Conservation (phyloP, 768 basidiomycete species). For the Phanerochaete carnosa region DNA sequence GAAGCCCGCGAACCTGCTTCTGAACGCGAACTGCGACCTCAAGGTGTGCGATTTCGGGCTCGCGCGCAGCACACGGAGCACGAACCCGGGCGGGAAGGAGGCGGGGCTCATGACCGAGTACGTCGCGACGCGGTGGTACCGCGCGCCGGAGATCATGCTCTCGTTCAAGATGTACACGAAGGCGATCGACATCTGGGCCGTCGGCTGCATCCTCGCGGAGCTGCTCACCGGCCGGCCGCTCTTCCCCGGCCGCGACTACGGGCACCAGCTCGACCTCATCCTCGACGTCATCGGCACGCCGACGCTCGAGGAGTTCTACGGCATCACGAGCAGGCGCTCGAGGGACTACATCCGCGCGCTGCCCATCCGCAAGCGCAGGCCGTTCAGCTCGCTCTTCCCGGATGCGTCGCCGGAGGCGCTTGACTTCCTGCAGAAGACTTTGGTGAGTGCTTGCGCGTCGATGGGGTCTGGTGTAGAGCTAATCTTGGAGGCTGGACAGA, state of each 20-base stretch:
- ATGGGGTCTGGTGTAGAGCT: background rate
- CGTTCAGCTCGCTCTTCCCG: conserved; percentile 74
- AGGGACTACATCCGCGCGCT: conserved; percentile 86
- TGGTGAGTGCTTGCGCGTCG: conserved; percentile 38
- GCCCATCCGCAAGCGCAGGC: conserved; percentile 73
- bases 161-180: conserved; percentile 89
- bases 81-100: conserved; percentile 54
- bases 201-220: conserved; percentile 77
- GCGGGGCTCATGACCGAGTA: conserved; percentile 76
- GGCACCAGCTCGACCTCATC: conserved; percentile 85
- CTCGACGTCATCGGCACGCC: conserved; percentile 89
- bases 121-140: conserved; percentile 91
- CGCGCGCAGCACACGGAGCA: conserved; percentile 62
- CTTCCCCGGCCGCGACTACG: conserved; percentile 86
- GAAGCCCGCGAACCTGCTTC: conserved; percentile 84
- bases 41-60: conserved; percentile 90
- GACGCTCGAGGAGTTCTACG: conserved; percentile 86
- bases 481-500: conserved; percentile 34
- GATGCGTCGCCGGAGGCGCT: conserved; percentile 70
- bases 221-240: conserved; percentile 77
- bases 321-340: conserved; percentile 80
- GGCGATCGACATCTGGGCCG: conserved; percentile 76
- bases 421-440: conserved; percentile 68
- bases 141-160: conserved; percentile 93
- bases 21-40: conserved; percentile 88